Evolutionary conservation across 306 rosid genomes (phyloP).

Genomic region (Ammopiptanthus mongolicus): DNA sequence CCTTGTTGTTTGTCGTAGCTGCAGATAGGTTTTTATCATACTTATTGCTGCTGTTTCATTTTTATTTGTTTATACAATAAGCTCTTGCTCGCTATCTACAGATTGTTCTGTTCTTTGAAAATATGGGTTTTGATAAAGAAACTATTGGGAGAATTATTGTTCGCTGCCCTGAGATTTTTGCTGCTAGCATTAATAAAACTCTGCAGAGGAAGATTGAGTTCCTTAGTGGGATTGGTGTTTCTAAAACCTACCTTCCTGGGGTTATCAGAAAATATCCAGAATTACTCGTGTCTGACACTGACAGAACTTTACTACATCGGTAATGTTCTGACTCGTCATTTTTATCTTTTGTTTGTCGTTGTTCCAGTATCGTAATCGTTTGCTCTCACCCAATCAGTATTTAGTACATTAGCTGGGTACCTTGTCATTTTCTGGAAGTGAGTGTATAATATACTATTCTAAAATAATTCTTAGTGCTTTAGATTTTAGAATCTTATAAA

Average conservation of each 20-base stretch:
- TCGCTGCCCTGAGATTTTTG: conserved; percentile 85
- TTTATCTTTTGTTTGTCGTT: neutral
- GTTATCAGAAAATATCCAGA: conserved; percentile 84
- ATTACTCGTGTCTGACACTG: conserved; percentile 67
- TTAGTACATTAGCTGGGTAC: neutral
- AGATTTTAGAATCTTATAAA: neutral
- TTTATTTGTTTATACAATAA: neutral
- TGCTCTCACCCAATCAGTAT: neutral
- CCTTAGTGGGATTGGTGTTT: conserved; percentile 55
- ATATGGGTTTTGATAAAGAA: conserved; percentile 61
- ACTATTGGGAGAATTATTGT: conserved; percentile 49
- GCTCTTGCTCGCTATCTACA: conserved; percentile 27
- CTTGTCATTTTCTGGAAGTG: conserved; percentile 13
- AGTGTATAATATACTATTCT: neutral
- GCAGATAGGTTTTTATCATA: neutral
- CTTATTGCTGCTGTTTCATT: neutral
- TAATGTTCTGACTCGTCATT: conserved; percentile 26
- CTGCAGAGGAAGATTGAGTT: conserved; percentile 65
- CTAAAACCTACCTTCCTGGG: conserved; percentile 45
- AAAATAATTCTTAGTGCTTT: neutral
- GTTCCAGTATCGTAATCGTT: neutral
- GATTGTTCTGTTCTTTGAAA: conserved; percentile 70
- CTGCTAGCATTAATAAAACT: conserved; percentile 59
- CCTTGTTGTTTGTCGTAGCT: neutral
- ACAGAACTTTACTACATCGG: conserved; percentile 66